Conservation (phyloP, 202 grass and related monocot species). For the Saccharum hybrid region DNA sequence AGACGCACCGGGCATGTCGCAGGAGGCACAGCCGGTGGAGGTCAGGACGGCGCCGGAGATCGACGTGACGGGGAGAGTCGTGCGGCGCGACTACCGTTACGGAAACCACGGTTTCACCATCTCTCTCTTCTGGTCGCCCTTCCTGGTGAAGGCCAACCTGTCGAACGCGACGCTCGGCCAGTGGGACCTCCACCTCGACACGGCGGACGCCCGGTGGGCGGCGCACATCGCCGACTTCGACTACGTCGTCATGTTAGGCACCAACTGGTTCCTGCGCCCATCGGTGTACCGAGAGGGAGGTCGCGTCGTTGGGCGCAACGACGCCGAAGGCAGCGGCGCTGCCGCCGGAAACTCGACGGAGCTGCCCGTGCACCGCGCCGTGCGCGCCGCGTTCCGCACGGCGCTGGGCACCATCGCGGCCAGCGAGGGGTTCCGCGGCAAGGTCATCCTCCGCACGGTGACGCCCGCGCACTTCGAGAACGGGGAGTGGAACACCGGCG, state of each 20-base stretch:
- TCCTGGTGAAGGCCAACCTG: slow-evolving; percentile 55
- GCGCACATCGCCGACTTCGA: slow-evolving; percentile 59
- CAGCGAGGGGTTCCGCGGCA: slow-evolving; percentile 29
- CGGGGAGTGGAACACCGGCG: slow-evolving; percentile 76
- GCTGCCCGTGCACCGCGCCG: slow-evolving; percentile 42
- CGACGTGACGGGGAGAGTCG: slow-evolving; percentile 49
- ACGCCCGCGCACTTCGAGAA: slow-evolving; percentile 77
- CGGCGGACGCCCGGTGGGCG: slow-evolving; percentile 60
- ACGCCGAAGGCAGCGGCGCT: not conserved
- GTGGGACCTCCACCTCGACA: slow-evolving; percentile 73
- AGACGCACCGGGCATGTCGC: not conserved
- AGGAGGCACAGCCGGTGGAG: slow-evolving; percentile 52
- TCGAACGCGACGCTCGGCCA: slow-evolving; percentile 54
- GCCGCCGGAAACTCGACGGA: slow-evolving; percentile 39
- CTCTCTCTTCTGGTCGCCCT: slow-evolving; percentile 76
- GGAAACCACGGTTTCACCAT: slow-evolving; percentile 52
- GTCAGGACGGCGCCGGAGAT: slow-evolving; percentile 31
- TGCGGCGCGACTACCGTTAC: slow-evolving; percentile 57
- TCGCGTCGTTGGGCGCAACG: slow-evolving; percentile 58
- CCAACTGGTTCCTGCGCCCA: slow-evolving; percentile 72
- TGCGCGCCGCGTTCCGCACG: slow-evolving; percentile 52
- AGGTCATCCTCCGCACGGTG: slow-evolving; percentile 55
- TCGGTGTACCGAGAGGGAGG: slow-evolving; percentile 63
- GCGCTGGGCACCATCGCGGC: slow-evolving; percentile 35
- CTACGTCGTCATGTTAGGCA: slow-evolving; percentile 57